phyloP scores from a whole-genome alignment of 192 early-diverging fungal genomes.

The Linnemannia schmuckeri region DNA sequence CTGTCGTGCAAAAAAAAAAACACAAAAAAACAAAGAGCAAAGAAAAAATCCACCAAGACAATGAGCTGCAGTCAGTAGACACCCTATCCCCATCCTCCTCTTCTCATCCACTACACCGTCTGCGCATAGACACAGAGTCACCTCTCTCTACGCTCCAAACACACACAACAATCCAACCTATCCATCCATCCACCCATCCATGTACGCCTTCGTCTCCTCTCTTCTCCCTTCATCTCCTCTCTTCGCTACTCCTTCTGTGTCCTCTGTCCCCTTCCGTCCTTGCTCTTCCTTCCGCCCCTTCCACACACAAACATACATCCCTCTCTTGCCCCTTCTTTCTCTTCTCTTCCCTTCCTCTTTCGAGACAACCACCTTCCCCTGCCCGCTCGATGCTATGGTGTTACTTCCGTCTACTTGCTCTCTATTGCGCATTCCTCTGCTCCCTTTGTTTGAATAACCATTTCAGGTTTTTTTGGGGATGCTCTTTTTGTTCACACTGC shows the following conservation, averaged over 20 bases:
- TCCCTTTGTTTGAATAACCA: not conserved
- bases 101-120: not conserved
- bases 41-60: constrained; percentile 2
- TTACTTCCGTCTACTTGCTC: not conserved
- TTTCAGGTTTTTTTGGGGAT: not conserved
- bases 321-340: not conserved
- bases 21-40: not conserved
- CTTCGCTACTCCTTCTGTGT: not conserved
- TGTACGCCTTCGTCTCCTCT: not conserved
- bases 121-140: constrained; percentile 7
- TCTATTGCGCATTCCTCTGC: not conserved
- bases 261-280: not conserved
- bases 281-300: not conserved
- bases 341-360: not conserved
- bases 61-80: not conserved
- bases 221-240: not conserved
- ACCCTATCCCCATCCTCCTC: not conserved
- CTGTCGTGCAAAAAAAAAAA: not conserved
- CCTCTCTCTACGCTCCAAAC: not conserved
- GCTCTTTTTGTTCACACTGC: not conserved
- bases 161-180: not conserved
- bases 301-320: not conserved
- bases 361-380: not conserved
- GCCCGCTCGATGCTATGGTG: not conserved
- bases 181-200: not conserved